These are phyloP conservation scores for Coemansia sp. DNA, from an alignment of 192 early-diverging fungal species.

Conservation along the genomic window DNA sequence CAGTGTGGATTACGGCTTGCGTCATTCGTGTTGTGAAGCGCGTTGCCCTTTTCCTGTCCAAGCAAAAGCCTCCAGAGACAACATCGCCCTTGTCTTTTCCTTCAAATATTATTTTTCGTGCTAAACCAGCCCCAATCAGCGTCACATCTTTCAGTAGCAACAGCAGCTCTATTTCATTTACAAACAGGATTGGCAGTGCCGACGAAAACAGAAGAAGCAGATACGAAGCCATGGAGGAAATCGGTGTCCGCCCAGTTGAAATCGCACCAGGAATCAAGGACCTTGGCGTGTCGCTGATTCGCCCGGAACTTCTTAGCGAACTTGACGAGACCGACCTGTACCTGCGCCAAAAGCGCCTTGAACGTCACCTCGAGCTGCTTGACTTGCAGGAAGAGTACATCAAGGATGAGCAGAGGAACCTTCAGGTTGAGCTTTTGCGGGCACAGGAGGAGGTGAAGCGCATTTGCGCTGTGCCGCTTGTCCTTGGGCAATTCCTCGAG, in stretches of 20 bases:
- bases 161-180: neutral
- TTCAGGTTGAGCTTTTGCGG: slow-evolving; percentile 90
- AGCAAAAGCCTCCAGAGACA: neutral
- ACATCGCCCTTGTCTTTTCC: neutral
- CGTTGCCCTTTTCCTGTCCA: neutral
- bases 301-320: slow-evolving; percentile 41
- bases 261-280: slow-evolving; percentile 51
- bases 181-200: neutral
- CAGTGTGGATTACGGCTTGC: slow-evolving; percentile 6
- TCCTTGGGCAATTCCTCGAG: slow-evolving; percentile 98
- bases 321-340: slow-evolving; percentile 81
- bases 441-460: slow-evolving; percentile 98
- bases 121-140: neutral
- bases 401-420: slow-evolving; percentile 97
- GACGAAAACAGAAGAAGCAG: neutral
- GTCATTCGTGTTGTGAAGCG: slow-evolving; percentile 2
- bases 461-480: slow-evolving; percentile 95
- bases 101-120: neutral
- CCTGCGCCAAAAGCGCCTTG: slow-evolving; percentile 90
- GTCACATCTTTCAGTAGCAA: neutral
- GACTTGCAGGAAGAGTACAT: slow-evolving; percentile 99
- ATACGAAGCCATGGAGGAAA: slow-evolving; percentile 43
- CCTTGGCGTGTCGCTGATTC: slow-evolving; percentile 48
- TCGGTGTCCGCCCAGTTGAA: slow-evolving; percentile 47
- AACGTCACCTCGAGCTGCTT: slow-evolving; percentile 92